phyloP scores from a whole-genome alignment of 2,329 filamentous ascomycete genomes.

The Alternaria arbusti region DNA sequence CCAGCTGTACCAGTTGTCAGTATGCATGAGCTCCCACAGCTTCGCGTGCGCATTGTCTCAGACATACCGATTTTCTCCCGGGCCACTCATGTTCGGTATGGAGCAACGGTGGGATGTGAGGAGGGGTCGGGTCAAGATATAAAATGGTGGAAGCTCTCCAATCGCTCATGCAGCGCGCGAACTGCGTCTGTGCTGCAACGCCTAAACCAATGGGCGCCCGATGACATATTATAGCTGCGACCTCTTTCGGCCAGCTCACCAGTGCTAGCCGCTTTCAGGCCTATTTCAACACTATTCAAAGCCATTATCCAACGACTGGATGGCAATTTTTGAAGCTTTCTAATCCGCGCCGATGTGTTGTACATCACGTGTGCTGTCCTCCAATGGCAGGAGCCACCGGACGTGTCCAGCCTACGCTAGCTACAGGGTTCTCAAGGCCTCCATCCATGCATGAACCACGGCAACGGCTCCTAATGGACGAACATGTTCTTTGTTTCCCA shows the following conservation, averaged over 20 bases:
- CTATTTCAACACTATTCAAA: slow-evolving; percentile 9
- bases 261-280: slow-evolving; percentile 22
- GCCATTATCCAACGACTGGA: slow-evolving; percentile 20
- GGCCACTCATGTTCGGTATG: slow-evolving; percentile 45
- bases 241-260: slow-evolving; percentile 25
- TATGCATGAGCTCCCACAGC: not conserved
- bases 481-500: not conserved
- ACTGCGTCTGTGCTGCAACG: slow-evolving; percentile 26
- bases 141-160: slow-evolving; percentile 36
- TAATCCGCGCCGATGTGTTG: slow-evolving; percentile 23
- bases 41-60: not conserved
- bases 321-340: slow-evolving; percentile 14
- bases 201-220: slow-evolving; percentile 26
- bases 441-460: not conserved
- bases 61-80: slow-evolving; percentile 47
- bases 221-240: slow-evolving; percentile 11
- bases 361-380: slow-evolving; percentile 14
- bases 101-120: slow-evolving; percentile 33
- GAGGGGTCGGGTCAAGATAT: slow-evolving; percentile 37
- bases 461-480: not conserved
- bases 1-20: slow-evolving; percentile 40
- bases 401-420: slow-evolving; percentile 4
- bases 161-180: slow-evolving; percentile 28
- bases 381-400: slow-evolving; percentile 10
- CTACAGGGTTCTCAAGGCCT: slow-evolving; percentile 10